Percentiles rank a stretch among this genome's conserved stretches.
Conservation (phyloP, 148 eudicot genomes). For the Pharnaceum exiguum region DNA sequence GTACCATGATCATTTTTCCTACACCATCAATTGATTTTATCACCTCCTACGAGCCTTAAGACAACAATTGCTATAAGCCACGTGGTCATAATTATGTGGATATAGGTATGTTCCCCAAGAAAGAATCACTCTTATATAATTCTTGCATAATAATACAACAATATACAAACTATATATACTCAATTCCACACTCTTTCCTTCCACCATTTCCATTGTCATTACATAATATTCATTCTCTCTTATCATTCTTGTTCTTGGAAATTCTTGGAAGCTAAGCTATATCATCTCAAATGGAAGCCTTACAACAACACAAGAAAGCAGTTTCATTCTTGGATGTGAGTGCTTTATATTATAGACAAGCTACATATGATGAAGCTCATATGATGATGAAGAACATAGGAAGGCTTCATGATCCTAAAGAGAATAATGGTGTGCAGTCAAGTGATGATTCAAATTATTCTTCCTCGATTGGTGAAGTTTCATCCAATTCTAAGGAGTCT, state of each 20-base stretch:
- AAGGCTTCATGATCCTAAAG: conserved; percentile 11
- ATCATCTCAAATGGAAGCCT: conserved; percentile 35
- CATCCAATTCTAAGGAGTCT: conserved; percentile 40
- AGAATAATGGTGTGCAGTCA: conserved; percentile 6
- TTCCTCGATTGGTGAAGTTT: conserved; percentile 26
- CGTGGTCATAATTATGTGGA: conserved; percentile 12
- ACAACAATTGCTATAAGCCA: conserved; percentile 10
- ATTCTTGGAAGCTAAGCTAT: too few relatives aligned
- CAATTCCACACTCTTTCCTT: too few relatives aligned
- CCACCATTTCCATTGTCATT: background rate
- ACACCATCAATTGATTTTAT: background rate
- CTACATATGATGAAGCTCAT: conserved; percentile 10
- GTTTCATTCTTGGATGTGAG: conserved; percentile 18
- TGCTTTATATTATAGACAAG: conserved; percentile 14
- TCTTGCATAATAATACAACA: background rate
- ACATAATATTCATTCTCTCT: conserved; percentile 4
- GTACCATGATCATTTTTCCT: conserved; percentile 4
- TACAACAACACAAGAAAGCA: conserved; percentile 24
- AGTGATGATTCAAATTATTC: conserved; percentile 21
- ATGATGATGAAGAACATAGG: conserved; percentile 20
- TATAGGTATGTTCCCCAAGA: conserved; percentile 16
- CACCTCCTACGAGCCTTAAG: background rate
- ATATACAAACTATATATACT: conserved; percentile 5
- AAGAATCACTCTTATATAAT: conserved; percentile 15
- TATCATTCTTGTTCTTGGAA: too few relatives aligned